Evolutionary conservation across 78 protist genomes (phyloP).

Genomic region (Cavenderia fasciculata): DNA sequence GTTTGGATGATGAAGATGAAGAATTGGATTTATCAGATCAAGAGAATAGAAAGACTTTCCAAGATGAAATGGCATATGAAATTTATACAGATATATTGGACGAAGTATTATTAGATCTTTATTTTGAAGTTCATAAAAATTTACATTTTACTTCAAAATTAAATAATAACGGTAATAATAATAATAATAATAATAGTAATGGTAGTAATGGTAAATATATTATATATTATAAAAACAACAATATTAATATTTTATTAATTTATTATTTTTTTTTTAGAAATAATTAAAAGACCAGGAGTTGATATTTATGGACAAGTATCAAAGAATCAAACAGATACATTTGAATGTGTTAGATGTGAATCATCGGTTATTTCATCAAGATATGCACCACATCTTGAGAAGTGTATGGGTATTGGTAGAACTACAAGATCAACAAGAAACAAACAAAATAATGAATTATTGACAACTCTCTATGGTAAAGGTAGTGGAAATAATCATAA

Average conservation of each 20-base stretch:
- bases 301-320: conserved; percentile 62
- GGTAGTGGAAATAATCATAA: not conserved
- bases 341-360: conserved; percentile 73
- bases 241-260: too few species aligned
- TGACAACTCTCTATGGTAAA: not conserved
- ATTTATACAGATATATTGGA: conserved; percentile 46
- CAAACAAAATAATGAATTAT: not conserved
- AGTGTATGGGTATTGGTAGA: conserved; percentile 81
- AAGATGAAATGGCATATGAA: conserved; percentile 55
- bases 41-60: conserved; percentile 46
- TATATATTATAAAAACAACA: too few species aligned
- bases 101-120: conserved; percentile 41
- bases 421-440: conserved; percentile 41
- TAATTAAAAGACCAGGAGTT: conserved; percentile 2
- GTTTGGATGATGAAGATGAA: not conserved
- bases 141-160: not conserved
- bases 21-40: conserved; percentile 39
- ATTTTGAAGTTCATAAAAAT: conserved; percentile 46
- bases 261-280: not conserved
- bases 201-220: too few species aligned
- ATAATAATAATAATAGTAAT: too few species aligned
- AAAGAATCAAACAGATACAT: conserved; percentile 61
- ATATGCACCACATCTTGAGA: conserved; percentile 83
- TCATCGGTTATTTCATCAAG: conserved; percentile 35
- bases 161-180: not conserved